Base-by-base conservation (phyloP, 768 basidiomycete species). In the Boletales sp. region DNA sequence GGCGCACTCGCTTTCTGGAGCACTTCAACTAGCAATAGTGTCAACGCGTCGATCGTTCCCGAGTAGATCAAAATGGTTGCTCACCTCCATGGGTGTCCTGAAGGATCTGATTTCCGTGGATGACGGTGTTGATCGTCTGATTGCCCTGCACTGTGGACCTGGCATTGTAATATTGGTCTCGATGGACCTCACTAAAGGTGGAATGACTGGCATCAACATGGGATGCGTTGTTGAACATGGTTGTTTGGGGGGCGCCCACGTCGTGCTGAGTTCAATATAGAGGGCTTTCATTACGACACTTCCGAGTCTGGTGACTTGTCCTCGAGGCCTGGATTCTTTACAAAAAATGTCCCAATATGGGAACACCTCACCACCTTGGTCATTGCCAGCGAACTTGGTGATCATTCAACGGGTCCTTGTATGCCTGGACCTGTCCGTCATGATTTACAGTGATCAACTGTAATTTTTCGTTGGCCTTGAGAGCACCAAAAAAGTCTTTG, bases 101-200 rank as follows among this genome's bases (percentile, higher is more conserved):
- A 12, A 54, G 3, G 21, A 57, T 53, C 21, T 61, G 59, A 44
- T 60, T 57, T 15, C 58, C 59, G 14, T 61, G 35, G 41, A 61
- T 43, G 41, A 61, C 28, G 7, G 46, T 60, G 32, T 53, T 38
- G 45, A 57, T 41, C 7, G 40, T 55, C 32, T 61, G 58, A 34
- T 49, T 50, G 4, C 59, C 59, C n/a, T 60, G 58, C 4, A 60
- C 48, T 8, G 48, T 54, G 15, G 50, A 30, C 3, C 44, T 44
- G 2, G 48, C 14, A 18, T 37, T 57, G 41, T 52, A 48, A 25
- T 53, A 50, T 36, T 57, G 57, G 12, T 57, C 56, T n/a, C 46
- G 46, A 30, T 57, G 54, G 35, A 56, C 54, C 21, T 57, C 56
- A 4, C 56, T 57, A 41, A 57, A 57, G 31, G 53, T 49, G 12